These are phyloP conservation scores for Syzygium syzygioides DNA, from an alignment of 441 rosid genomes.

Conservation along the genomic window DNA sequence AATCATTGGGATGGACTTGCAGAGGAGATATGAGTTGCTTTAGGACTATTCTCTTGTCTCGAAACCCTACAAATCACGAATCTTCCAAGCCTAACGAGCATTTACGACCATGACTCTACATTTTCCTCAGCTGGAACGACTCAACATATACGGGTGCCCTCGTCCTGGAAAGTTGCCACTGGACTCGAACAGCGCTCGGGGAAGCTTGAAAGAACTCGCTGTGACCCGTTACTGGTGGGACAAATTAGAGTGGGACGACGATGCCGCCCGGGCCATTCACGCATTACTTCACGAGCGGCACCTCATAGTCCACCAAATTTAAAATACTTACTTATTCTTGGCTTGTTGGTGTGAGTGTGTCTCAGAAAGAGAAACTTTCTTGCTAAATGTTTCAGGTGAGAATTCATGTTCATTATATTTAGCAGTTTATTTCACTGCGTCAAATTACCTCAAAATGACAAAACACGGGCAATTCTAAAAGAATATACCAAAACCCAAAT, in stretches of 20 bases:
- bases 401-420: background rate
- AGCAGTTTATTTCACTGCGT: background rate
- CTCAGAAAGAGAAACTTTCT: background rate
- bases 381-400: background rate
- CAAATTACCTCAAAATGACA: background rate
- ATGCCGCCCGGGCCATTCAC: background rate
- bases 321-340: no score
- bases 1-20: background rate
- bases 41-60: background rate
- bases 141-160: background rate
- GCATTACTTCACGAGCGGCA: background rate
- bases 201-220: background rate
- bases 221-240: background rate
- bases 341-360: background rate
- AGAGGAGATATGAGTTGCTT: fast-evolving
- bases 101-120: background rate
- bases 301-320: no score
- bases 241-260: background rate
- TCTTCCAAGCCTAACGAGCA: background rate
- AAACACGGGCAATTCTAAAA: background rate
- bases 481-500: background rate
- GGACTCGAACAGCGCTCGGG: background rate
- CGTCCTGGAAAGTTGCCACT: background rate
- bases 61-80: background rate
- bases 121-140: background rate